phyloP scores from a whole-genome alignment of 345 rosid genomes.

The Moricandia arvensis region DNA sequence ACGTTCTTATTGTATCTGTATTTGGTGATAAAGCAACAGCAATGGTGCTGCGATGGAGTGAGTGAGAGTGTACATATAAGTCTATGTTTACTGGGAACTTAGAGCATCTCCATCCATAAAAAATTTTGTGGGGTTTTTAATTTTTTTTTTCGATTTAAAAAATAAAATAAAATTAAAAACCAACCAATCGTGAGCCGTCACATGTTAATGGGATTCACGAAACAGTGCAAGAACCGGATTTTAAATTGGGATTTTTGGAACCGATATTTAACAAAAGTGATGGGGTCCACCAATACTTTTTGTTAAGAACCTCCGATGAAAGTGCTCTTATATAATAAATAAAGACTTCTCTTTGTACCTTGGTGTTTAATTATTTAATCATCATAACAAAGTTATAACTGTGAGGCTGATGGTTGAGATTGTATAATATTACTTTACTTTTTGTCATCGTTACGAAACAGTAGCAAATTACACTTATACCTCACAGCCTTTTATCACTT shows the following conservation, averaged over 20 bases:
- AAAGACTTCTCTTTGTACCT: slow-evolving; percentile 14
- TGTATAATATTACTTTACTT: background rate
- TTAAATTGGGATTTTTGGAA: too few relatives aligned
- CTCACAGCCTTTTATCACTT: slow-evolving; percentile 7
- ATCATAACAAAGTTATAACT: background rate
- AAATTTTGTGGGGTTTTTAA: too few relatives aligned
- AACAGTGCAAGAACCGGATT: too few relatives aligned
- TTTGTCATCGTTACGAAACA: background rate
- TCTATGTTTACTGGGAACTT: background rate
- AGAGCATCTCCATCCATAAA: too few relatives aligned
- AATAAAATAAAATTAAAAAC: too few relatives aligned
- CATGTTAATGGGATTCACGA: too few relatives aligned
- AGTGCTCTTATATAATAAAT: background rate
- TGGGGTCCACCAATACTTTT: too few relatives aligned
- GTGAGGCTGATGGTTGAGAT: slow-evolving; percentile 24
- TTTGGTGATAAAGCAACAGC: background rate
- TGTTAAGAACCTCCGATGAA: too few relatives aligned
- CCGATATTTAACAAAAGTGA: too few relatives aligned
- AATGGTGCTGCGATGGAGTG: background rate
- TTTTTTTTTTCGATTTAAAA: too few relatives aligned
- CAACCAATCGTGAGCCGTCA: too few relatives aligned
- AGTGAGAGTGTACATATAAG: background rate
- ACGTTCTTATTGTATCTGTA: background rate
- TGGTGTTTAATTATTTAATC: slow-evolving; percentile 8
- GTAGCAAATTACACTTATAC: background rate